Evolutionary conservation across 2,329 filamentous ascomycete genomes (phyloP), one percentile per base, ranked within the genome.

Genomic region (Diaporthe longicolla): DNA sequence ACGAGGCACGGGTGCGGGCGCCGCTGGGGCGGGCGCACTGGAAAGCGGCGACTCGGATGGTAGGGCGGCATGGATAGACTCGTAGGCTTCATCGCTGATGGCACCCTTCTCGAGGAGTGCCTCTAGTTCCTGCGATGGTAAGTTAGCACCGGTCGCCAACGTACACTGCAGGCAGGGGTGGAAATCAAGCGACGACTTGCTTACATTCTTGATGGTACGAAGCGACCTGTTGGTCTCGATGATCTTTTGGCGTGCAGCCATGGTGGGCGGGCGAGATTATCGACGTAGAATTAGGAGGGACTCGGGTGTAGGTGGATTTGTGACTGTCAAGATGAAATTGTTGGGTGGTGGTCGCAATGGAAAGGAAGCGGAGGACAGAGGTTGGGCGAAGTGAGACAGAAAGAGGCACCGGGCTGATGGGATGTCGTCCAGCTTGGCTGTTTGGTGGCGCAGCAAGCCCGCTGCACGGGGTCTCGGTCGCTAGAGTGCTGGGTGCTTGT

Each of bases 201-300:
- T 63, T 87, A 95, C 95, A 81, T 93, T 95, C 86, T 95, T 95
- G 86, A 98, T 95, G 80, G 91, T 93, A 77, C 95, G 93, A 81
- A 97, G 91, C 81, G 94, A 95, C 85, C 95, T 91, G 87, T 96
- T 97, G 84, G 93, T 91, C 89, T 90, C 89, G 77, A 91, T 90
- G 80, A 90, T 88, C 76, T 85, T 86, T 80, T 91, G 89, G 78
- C 89, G 89, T 78, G 90, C 88, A 26, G 75, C 73, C 75, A 76
- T 76, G 24, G 74, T 80, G 63, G 63, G 29, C 29, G 29, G 7
- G 61, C 32, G 45, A 5, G 29, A 15, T 71, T 29, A 15, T 50
- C 24, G 69, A 21, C 10, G 35, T n/a, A 26, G n/a, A 24, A 45
- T 32, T n/a, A 55, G 29, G 35, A 45, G 45, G 54, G n/a, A n/a